Conservation (phyloP, 129 eudicot genomes). For the Chrysanthemum seticuspe region DNA sequence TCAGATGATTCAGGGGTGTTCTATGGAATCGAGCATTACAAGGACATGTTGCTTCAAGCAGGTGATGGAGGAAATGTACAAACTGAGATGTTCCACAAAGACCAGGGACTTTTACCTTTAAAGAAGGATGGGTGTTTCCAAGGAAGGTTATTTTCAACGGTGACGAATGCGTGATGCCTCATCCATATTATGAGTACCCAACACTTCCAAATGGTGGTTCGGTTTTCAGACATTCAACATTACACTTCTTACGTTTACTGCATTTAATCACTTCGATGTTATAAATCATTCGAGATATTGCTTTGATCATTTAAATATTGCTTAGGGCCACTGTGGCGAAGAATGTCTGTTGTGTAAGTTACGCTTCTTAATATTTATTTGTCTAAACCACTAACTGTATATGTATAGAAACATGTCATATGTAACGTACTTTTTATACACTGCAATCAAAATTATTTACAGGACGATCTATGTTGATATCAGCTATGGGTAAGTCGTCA, state of each 20-base stretch:
- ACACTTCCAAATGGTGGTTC: conserved; percentile 48
- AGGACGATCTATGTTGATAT: too few species aligned
- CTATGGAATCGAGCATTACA: conserved; percentile 74
- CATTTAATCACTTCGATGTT: conserved; percentile 8
- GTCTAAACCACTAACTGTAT: too few species aligned
- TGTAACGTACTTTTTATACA: too few species aligned
- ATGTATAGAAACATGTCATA: too few species aligned
- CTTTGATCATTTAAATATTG: conserved; percentile 5
- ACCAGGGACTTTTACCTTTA: conserved; percentile 51
- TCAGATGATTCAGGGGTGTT: conserved; percentile 81
- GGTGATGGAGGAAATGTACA: conserved; percentile 74
- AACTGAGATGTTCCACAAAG: conserved; percentile 66
- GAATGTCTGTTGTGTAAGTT: too few species aligned
- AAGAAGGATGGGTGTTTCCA: conserved; percentile 80
- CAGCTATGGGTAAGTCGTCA: too few species aligned
- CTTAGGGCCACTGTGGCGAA: background rate
- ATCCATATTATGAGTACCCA: conserved; percentile 56
- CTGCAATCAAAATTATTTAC: too few species aligned
- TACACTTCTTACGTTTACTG: conserved; percentile 13
- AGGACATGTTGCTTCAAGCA: conserved; percentile 67
- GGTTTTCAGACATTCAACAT: conserved; percentile 9
- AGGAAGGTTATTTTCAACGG: conserved; percentile 71
- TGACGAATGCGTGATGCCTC: conserved; percentile 65
- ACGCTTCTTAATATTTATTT: too few species aligned
- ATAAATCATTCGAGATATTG: background rate